Evolutionary conservation across 225 moss, liverwort and hornwort species (phyloP).

Genomic region (Bryoerythrophyllum caledonicum): DNA sequence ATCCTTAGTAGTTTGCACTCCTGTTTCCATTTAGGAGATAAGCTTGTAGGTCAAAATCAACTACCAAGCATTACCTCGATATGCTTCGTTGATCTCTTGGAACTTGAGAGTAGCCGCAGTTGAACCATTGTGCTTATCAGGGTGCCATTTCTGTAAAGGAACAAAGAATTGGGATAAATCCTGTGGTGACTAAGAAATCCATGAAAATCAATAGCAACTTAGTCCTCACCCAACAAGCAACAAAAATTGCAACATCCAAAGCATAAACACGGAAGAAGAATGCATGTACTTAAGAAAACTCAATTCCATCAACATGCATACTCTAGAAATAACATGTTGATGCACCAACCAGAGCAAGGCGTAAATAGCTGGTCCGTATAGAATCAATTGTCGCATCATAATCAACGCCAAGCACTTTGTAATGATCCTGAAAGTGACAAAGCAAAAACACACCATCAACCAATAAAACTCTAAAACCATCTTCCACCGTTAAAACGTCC

Average conservation of each 20-base stretch:
- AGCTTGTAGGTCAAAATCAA: background rate
- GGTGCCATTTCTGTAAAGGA: constrained; percentile 86
- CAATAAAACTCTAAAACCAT: background rate
- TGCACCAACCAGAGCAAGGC: constrained; percentile 88
- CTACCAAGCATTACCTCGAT: constrained; percentile 63
- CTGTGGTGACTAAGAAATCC: background rate
- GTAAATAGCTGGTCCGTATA: constrained; percentile 89
- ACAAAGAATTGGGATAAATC: background rate
- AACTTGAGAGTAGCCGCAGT: constrained; percentile 83
- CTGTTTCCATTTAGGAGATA: no score
- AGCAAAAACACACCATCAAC: background rate
- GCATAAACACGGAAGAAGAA: background rate
- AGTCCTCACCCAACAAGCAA: constrained; percentile 12
- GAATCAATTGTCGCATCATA: constrained; percentile 90
- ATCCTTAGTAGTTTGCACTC: no score
- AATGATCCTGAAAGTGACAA: constrained; percentile 72
- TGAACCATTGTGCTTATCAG: constrained; percentile 88
- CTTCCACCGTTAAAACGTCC: background rate
- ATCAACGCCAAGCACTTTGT: constrained; percentile 89
- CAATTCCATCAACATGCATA: constrained; percentile 4
- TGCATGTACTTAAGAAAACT: background rate
- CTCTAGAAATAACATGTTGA: constrained; percentile 1
- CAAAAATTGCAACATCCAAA: background rate
- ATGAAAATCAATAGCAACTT: constrained; percentile 3
- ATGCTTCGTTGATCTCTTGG: constrained; percentile 95